Percentiles rank a stretch among this genome's conserved stretches.
Conservation (phyloP, 164 flowering plant genomes). For the Malania oleifera region DNA sequence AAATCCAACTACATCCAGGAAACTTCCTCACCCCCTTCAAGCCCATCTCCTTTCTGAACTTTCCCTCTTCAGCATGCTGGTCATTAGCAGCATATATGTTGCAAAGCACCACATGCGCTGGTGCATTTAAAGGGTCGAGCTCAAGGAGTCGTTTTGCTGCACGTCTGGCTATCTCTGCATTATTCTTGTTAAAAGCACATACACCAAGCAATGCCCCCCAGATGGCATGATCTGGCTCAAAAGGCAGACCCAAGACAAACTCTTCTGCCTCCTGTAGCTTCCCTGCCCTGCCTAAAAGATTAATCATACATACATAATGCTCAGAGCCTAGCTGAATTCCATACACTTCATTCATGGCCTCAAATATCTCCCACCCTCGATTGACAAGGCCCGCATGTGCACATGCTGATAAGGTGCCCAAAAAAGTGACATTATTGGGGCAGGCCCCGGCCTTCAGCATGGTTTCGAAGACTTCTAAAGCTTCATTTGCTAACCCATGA, state of each 20-base stretch:
- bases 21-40: constrained; percentile 45
- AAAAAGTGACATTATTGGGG: constrained; percentile 41
- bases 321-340: constrained; percentile 27
- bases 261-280: constrained; percentile 40
- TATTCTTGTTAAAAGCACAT: constrained; percentile 28
- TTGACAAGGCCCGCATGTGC: constrained; percentile 35
- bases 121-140: constrained; percentile 46
- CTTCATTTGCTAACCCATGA: constrained; percentile 33
- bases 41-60: constrained; percentile 47
- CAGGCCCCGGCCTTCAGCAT: constrained; percentile 29
- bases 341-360: constrained; percentile 26
- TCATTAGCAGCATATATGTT: constrained; percentile 42
- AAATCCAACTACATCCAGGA: constrained; percentile 69
- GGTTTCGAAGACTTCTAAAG: constrained; percentile 25
- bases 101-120: constrained; percentile 48
- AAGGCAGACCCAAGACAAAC: constrained; percentile 31
- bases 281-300: constrained; percentile 51
- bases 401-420: constrained; percentile 44
- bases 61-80: constrained; percentile 26
- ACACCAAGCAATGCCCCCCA: constrained; percentile 60
- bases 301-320: constrained; percentile 37
- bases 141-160: constrained; percentile 38
- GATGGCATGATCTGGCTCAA: constrained; percentile 31
- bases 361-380: constrained; percentile 30
- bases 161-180: constrained; percentile 25